A percentile compares a stretch with the other conserved stretches of the same genome.
Conservation (phyloP, 139 green algal genomes). For the Edaphochlamys debaryana region DNA sequence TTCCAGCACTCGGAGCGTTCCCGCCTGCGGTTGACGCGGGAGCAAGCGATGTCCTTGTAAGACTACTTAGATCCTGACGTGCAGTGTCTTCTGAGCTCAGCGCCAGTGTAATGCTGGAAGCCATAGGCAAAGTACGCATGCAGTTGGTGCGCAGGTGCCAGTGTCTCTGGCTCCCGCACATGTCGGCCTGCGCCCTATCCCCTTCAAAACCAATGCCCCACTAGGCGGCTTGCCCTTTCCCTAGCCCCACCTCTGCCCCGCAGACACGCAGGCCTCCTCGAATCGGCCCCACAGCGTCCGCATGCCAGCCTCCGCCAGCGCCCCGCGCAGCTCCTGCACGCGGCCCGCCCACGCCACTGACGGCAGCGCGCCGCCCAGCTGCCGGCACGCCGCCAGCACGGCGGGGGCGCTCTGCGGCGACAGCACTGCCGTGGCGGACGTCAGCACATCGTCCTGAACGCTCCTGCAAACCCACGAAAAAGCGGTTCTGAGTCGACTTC, state of each 20-base stretch:
- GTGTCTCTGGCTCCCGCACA: background rate
- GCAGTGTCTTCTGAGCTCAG: no score
- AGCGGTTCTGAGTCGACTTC: no score
- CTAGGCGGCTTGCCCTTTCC: no score
- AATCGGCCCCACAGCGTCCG: constrained; percentile 9
- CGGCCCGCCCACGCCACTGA: constrained; percentile 25
- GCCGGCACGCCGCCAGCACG: constrained; percentile 1
- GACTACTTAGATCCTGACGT: background rate
- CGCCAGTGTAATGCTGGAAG: no score
- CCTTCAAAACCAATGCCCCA: background rate
- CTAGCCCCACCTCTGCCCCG: background rate
- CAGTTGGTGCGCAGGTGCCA: no score
- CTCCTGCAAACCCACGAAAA: no score
- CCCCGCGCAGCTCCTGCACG: background rate
- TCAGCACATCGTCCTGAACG: constrained; percentile 20
- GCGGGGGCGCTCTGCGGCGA: background rate
- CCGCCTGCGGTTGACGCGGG: background rate
- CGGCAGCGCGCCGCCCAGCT: constrained; percentile 2
- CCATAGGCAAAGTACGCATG: no score
- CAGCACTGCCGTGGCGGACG: background rate
- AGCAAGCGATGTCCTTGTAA: background rate
- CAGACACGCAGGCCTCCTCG: background rate
- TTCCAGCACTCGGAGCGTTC: constrained; percentile 37
- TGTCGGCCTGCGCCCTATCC: no score
- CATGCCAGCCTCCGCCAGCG: background rate